These are phyloP conservation scores for Aspergillus proliferans DNA, from an alignment of 2,329 filamentous ascomycete species.

Conservation along the genomic window DNA sequence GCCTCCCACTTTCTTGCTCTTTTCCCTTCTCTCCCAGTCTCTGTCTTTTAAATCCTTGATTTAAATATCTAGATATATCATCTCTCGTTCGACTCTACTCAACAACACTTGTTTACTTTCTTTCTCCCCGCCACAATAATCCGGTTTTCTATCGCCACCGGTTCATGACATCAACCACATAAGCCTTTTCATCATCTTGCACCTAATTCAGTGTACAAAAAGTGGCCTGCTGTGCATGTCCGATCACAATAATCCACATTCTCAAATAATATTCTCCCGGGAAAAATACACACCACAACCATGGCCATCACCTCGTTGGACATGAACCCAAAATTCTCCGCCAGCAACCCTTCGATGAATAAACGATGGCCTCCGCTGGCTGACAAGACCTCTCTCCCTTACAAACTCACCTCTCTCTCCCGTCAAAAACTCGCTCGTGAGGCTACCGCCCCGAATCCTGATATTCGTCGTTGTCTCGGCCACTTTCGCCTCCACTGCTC, in stretches of 20 bases:
- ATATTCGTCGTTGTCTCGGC: constrained; percentile 29
- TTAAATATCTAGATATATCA: too few relatives aligned
- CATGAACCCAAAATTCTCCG: constrained; percentile 15
- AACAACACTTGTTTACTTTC: too few relatives aligned
- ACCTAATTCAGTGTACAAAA: too few relatives aligned
- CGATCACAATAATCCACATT: too few relatives aligned
- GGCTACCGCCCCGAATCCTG: constrained; percentile 29
- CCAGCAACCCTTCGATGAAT: constrained; percentile 21
- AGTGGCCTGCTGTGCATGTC: too few relatives aligned
- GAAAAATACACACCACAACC: neutral
- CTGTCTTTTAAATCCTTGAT: too few relatives aligned
- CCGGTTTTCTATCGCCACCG: neutral
- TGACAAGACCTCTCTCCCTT: constrained; percentile 28
- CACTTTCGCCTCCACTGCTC: constrained; percentile 30
- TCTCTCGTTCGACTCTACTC: too few relatives aligned
- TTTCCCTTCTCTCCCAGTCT: neutral
- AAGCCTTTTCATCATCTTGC: too few relatives aligned
- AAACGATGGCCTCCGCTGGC: constrained; percentile 32
- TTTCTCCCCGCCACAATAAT: too few relatives aligned
- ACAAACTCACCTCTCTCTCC: constrained; percentile 30
- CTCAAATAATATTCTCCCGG: too few relatives aligned
- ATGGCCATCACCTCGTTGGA: constrained; percentile 21
- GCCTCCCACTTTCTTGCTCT: neutral
- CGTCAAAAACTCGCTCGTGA: constrained; percentile 31
- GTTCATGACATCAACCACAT: neutral